phyloP scores from a whole-genome alignment of 2,329 filamentous ascomycete genomes.

The Arthrobotrys entomopaga region DNA sequence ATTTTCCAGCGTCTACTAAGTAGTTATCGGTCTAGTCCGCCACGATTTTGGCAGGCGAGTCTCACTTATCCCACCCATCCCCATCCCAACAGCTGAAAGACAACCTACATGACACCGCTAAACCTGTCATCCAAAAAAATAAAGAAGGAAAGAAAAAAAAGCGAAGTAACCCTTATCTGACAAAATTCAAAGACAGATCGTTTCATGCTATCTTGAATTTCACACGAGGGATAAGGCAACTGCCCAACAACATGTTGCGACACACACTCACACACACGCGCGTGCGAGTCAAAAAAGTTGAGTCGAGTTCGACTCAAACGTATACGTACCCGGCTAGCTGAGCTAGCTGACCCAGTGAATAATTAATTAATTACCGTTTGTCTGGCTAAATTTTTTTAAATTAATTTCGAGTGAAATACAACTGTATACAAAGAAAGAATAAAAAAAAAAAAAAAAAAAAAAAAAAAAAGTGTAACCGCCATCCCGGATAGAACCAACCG shows the following conservation, averaged over 20 bases:
- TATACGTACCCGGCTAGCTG: too few species aligned
- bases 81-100: slow-evolving; percentile 28
- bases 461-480: slow-evolving; percentile 40
- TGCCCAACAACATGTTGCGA: slow-evolving; percentile 17
- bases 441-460: background rate
- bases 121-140: background rate
- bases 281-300: too few species aligned
- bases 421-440: background rate
- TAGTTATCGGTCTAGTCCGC: background rate
- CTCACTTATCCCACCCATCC: too few species aligned
- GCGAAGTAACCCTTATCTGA: background rate
- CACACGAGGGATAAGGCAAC: slow-evolving; percentile 19
- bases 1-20: background rate
- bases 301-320: too few species aligned
- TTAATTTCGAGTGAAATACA: too few species aligned
- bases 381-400: background rate
- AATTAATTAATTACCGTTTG: slow-evolving; percentile 13
- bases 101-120: background rate
- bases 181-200: slow-evolving; percentile 23
- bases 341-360: slow-evolving; percentile 8
- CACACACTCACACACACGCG: too few species aligned
- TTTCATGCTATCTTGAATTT: slow-evolving; percentile 29
- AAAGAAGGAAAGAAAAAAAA: too few species aligned
- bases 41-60: background rate
- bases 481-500: slow-evolving; percentile 53